Conservation (phyloP, 1,139 yeast species). For the Saccharomyces hybrid region DNA sequence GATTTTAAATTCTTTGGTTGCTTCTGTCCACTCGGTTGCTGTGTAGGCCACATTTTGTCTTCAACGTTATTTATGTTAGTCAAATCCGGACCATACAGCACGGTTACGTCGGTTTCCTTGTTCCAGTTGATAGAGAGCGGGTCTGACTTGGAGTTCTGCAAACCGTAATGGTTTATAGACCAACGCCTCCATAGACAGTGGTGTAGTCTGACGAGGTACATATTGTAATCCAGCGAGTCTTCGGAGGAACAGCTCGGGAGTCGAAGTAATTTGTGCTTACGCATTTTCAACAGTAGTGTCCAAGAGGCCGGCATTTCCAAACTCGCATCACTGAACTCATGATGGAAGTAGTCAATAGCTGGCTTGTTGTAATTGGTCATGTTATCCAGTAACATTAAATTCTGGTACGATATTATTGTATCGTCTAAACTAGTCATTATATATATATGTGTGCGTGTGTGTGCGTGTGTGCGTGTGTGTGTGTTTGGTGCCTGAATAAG, state of each 20-base stretch:
- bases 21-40: background rate
- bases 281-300: conserved; percentile 18
- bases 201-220: conserved; percentile 20
- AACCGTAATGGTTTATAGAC: conserved; percentile 17
- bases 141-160: conserved; percentile 10
- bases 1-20: background rate
- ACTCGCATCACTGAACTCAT: conserved; percentile 10
- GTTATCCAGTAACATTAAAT: conserved; percentile 21
- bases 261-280: conserved; percentile 18
- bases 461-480: no score
- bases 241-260: conserved; percentile 22
- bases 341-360: conserved; percentile 21
- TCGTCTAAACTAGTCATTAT: conserved; percentile 13
- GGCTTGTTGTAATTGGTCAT: conserved; percentile 19
- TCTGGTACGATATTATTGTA: conserved; percentile 16
- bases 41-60: background rate
- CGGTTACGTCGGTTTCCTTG: conserved; percentile 22
- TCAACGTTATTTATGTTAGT: conserved; percentile 2
- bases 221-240: conserved; percentile 17
- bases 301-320: conserved; percentile 18
- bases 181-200: conserved; percentile 26
- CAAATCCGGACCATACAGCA: conserved; percentile 23
- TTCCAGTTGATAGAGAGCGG: conserved; percentile 24
- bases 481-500: background rate
- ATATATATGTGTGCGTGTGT: background rate